A percentile compares a stretch with the other conserved stretches of the same genome.
phyloP scores from a whole-genome alignment of 345 rosid species.

The Salix brachista region DNA sequence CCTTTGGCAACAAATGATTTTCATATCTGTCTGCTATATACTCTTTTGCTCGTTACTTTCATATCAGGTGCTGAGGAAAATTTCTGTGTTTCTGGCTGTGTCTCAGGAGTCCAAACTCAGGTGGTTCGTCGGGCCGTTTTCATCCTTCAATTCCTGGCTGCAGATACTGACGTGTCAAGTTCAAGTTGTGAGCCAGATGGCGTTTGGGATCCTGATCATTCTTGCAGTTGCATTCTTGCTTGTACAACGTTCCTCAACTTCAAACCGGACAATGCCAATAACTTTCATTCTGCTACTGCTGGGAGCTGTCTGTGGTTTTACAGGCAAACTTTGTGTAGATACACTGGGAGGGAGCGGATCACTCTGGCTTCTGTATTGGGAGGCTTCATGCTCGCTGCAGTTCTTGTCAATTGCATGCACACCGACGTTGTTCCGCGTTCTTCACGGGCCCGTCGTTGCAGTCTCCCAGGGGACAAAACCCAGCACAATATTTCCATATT shows the following conservation, averaged over 20 bases:
- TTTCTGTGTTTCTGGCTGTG: background rate
- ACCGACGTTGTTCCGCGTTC: slow-evolving; percentile 36
- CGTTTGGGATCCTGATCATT: slow-evolving; percentile 68
- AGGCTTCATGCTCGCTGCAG: slow-evolving; percentile 56
- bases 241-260: slow-evolving; percentile 52
- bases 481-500: slow-evolving; percentile 42
- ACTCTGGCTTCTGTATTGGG: slow-evolving; percentile 75
- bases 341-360: slow-evolving; percentile 75
- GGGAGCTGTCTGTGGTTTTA: slow-evolving; percentile 62
- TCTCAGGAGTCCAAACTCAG: slow-evolving; percentile 55
- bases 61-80: background rate
- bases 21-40: background rate
- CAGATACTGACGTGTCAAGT: slow-evolving; percentile 49
- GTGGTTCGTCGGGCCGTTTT: slow-evolving; percentile 63
- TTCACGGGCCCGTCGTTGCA: slow-evolving; percentile 46
- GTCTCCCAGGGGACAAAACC: slow-evolving; percentile 22
- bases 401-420: slow-evolving; percentile 51
- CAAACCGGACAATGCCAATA: slow-evolving; percentile 66
- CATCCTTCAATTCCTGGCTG: slow-evolving; percentile 49
- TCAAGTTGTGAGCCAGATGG: slow-evolving; percentile 55
- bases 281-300: slow-evolving; percentile 63
- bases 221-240: slow-evolving; percentile 47
- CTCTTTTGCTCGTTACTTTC: background rate
- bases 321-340: slow-evolving; percentile 80
- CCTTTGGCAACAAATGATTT: background rate